phyloP scores from a whole-genome alignment of 192 early-diverging fungal species.

The Geranomyces michiganensis region DNA sequence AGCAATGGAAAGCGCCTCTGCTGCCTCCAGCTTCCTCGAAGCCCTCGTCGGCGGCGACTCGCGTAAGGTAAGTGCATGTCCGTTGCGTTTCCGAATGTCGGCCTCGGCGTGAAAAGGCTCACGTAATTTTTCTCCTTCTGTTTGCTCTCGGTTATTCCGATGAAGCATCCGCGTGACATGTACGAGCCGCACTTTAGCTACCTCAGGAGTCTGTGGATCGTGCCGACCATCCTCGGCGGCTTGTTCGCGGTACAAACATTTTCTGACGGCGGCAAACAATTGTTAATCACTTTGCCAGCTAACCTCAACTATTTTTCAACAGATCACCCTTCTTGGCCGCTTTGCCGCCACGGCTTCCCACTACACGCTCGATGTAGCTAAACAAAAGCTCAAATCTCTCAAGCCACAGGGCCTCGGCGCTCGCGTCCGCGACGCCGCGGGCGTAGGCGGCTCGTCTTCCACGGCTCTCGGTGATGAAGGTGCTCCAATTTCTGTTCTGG shows the following conservation, averaged over 20 bases:
- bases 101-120: no score
- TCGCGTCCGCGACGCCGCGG: background rate
- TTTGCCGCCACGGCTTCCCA: background rate
- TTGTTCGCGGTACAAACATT: conserved; percentile 12
- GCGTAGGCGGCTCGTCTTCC: background rate
- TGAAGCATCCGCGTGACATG: background rate
- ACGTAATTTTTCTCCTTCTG: no score
- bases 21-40: background rate
- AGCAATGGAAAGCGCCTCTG: no score
- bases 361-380: background rate
- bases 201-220: conserved; percentile 33
- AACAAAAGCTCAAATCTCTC: conserved; percentile 1
- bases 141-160: background rate
- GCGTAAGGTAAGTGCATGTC: background rate
- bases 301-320: background rate
- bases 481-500: background rate
- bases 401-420: background rate
- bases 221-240: conserved; percentile 9
- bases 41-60: background rate
- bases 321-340: background rate
- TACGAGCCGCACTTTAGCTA: conserved; percentile 22
- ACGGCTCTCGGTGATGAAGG: background rate
- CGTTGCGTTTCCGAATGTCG: background rate
- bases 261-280: background rate
- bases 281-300: background rate